Evolutionary conservation across 768 basidiomycete species (phyloP).

Genomic region (Tricholoma flavovirens): DNA sequence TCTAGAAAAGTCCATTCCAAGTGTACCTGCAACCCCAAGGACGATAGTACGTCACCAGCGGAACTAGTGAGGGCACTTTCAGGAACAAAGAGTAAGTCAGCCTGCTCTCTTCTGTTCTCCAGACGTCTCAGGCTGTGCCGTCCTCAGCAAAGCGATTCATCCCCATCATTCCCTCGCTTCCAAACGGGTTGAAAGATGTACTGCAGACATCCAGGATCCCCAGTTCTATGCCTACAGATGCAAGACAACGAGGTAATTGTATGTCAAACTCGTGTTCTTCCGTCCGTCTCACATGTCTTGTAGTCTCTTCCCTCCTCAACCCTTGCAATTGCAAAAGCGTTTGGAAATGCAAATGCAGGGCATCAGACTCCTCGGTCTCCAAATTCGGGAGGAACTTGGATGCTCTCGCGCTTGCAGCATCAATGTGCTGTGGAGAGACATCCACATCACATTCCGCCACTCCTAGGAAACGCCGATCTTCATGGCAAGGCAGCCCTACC

Average conservation of each 20-base stretch:
- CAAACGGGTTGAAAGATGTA: slow-evolving; percentile 66
- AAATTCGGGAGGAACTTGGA: slow-evolving; percentile 17
- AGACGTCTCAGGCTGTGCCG: slow-evolving; percentile 4
- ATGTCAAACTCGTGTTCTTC: slow-evolving; percentile 7
- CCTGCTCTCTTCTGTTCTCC: neutral
- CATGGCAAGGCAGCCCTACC: slow-evolving; percentile 26
- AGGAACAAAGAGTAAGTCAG: slow-evolving; percentile 36
- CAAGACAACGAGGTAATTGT: slow-evolving; percentile 44
- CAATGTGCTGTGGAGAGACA: slow-evolving; percentile 20
- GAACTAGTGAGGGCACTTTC: slow-evolving; percentile 24
- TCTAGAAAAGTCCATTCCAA: slow-evolving; percentile 78
- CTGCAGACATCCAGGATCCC: slow-evolving; percentile 25
- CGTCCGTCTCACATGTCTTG: slow-evolving; percentile 5
- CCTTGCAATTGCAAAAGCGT: slow-evolving; percentile 56
- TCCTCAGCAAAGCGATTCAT: slow-evolving; percentile 57
- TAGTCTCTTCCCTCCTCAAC: slow-evolving; percentile 59
- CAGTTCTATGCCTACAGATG: slow-evolving; percentile 29
- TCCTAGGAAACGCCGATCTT: slow-evolving; percentile 9
- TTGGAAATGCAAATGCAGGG: slow-evolving; percentile 48
- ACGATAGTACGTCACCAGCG: slow-evolving; percentile 24
- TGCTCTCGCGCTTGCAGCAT: slow-evolving; percentile 35
- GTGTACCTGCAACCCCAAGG: slow-evolving; percentile 58
- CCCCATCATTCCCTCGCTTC: slow-evolving; percentile 64
- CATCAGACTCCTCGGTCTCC: slow-evolving; percentile 6
- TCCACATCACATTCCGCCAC: slow-evolving; percentile 10